A percentile compares a stretch with the other conserved stretches of the same genome.
phyloP scores from a whole-genome alignment of 148 eudicot species.

The Salicornia ramosissima region DNA sequence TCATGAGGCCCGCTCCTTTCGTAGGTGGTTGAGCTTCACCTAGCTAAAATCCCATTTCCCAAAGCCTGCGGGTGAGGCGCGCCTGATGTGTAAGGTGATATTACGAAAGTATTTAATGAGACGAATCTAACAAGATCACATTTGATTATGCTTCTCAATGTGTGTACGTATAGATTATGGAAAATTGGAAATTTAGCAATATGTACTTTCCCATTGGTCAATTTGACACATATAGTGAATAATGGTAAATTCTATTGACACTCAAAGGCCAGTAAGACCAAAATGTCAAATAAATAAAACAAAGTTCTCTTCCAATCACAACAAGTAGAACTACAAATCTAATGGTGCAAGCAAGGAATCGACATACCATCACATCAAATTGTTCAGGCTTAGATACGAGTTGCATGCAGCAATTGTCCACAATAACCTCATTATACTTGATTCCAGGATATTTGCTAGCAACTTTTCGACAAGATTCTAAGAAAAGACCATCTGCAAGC shows the following conservation, averaged over 20 bases:
- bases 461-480: slow-evolving; percentile 81
- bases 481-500: slow-evolving; percentile 85
- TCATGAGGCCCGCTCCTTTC: no score
- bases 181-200: no score
- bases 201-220: no score
- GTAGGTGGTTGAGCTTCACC: no score
- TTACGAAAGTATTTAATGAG: no score
- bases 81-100: no score
- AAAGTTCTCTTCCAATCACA: background rate
- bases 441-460: slow-evolving; percentile 69
- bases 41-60: no score
- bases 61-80: no score
- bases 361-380: slow-evolving; percentile 76
- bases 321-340: background rate
- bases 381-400: slow-evolving; percentile 90
- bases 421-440: slow-evolving; percentile 72
- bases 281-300: background rate
- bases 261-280: background rate
- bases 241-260: background rate
- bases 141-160: no score
- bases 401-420: slow-evolving; percentile 95
- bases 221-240: no score
- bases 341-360: background rate
- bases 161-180: no score
- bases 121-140: no score